Percentiles rank a stretch among this genome's conserved stretches.
Conservation (phyloP, 768 basidiomycete genomes). For the Aureoboletus auriporus region DNA sequence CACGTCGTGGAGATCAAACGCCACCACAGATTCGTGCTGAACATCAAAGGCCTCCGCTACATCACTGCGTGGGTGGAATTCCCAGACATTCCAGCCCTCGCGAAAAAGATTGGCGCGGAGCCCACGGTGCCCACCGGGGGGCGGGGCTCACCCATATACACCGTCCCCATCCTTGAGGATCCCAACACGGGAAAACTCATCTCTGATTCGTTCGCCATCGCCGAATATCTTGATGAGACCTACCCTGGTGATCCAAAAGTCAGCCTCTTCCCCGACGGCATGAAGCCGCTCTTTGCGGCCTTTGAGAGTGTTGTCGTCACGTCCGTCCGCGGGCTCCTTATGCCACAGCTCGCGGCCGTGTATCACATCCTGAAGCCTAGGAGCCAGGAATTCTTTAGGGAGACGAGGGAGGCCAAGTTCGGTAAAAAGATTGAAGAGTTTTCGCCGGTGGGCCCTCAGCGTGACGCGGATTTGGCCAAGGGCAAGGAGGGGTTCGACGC, state of each 20-base stretch:
- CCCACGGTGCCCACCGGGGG: constrained; percentile 31
- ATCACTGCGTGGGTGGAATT: constrained; percentile 42
- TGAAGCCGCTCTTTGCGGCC: constrained; percentile 36
- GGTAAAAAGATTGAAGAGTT: constrained; percentile 36
- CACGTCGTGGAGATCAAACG: neutral
- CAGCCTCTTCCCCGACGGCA: constrained; percentile 39
- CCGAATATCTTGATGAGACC: constrained; percentile 41
- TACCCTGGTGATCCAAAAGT: constrained; percentile 33
- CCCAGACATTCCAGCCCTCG: constrained; percentile 35
- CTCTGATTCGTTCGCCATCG: constrained; percentile 41
- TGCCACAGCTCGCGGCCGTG: constrained; percentile 13
- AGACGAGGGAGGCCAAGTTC: constrained; percentile 29
- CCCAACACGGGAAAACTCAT: constrained; percentile 32
- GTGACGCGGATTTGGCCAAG: constrained; percentile 26
- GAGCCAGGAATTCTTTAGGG: constrained; percentile 32
- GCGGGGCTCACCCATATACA: constrained; percentile 34
- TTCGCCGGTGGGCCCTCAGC: constrained; percentile 25
- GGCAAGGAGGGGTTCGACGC: constrained; percentile 20
- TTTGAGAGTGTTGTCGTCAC: constrained; percentile 27
- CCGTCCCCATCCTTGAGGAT: constrained; percentile 41
- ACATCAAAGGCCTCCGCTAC: constrained; percentile 39
- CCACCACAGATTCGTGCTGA: constrained; percentile 32
- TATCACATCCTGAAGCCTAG: constrained; percentile 19
- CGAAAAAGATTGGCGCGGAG: constrained; percentile 30
- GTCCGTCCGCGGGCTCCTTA: constrained; percentile 5